Conservation (phyloP, 2,329 filamentous ascomycete species). For the Hypoxylon sp. region DNA sequence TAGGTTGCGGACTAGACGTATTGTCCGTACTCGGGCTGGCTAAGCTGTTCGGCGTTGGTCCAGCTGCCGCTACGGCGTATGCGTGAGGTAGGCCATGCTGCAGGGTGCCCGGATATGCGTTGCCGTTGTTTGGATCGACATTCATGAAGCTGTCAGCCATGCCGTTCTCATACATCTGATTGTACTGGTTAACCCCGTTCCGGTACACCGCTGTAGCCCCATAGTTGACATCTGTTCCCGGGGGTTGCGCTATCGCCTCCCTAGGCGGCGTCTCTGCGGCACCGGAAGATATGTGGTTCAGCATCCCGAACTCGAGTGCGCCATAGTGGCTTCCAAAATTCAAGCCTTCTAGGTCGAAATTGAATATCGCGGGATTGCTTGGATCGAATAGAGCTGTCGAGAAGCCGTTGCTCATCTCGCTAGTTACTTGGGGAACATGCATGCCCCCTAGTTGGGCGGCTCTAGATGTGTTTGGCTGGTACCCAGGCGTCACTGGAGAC, state of each 20-base stretch:
- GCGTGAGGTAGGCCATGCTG: conserved; percentile 73
- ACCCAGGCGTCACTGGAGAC: conserved; percentile 80
- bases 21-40: conserved; percentile 74
- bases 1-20: conserved; percentile 69
- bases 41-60: conserved; percentile 64
- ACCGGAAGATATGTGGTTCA: conserved; percentile 95
- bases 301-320: conserved; percentile 93
- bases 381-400: conserved; percentile 80
- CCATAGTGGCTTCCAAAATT: conserved; percentile 98
- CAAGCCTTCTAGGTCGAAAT: conserved; percentile 93
- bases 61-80: conserved; percentile 71
- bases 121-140: conserved; percentile 61
- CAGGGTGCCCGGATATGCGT: conserved; percentile 66
- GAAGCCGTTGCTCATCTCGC: conserved; percentile 61
- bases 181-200: conserved; percentile 63
- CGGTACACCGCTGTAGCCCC: conserved; percentile 62
- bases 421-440: conserved; percentile 62
- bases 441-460: conserved; percentile 58
- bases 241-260: conserved; percentile 64
- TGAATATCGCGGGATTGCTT: conserved; percentile 91
- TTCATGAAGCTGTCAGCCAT: conserved; percentile 66
- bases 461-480: conserved; percentile 67
- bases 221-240: conserved; percentile 55
- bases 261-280: conserved; percentile 82
- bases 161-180: conserved; percentile 63